Percentiles rank a stretch among this genome's conserved stretches.
These are phyloP conservation scores for Sclerotinia nivalis DNA, from an alignment of 2,329 filamentous ascomycete genomes.

Conservation along the genomic window DNA sequence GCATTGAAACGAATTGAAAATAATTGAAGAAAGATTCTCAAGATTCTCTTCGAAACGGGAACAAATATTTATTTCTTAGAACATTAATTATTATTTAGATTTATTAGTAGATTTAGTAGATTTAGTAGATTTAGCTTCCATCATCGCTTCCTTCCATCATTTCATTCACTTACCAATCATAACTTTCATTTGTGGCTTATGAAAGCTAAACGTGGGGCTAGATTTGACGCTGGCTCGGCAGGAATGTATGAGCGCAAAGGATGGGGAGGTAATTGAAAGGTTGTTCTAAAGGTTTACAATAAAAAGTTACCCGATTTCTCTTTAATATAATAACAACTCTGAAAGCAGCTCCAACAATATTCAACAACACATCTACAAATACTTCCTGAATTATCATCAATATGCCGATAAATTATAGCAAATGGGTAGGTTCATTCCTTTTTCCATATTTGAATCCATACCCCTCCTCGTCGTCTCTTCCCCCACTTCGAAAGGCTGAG, in stretches of 20 bases:
- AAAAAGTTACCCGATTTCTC: slow-evolving; percentile 1
- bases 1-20: not conserved
- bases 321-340: not conserved
- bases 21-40: not conserved
- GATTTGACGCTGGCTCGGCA: slow-evolving; percentile 1
- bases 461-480: slow-evolving; percentile 14
- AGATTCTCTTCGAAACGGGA: not conserved
- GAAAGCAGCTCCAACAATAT: not conserved
- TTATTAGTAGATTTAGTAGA: too few species aligned
- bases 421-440: slow-evolving; percentile 48
- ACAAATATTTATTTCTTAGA: slow-evolving; percentile 9
- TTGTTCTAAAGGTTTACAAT: not conserved
- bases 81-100: too few species aligned
- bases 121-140: slow-evolving; percentile 18
- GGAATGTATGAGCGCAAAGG: slow-evolving; percentile 11
- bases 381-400: slow-evolving; percentile 15
- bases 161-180: not conserved
- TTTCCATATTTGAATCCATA: not conserved
- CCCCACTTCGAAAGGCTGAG: slow-evolving; percentile 35
- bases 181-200: not conserved
- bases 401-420: slow-evolving; percentile 65
- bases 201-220: slow-evolving; percentile 14
- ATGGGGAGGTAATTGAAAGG: slow-evolving; percentile 21
- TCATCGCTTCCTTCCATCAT: slow-evolving; percentile 15
- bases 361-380: not conserved